A percentile compares a stretch with the other conserved stretches of the same genome.
These are phyloP conservation scores for Neofusicoccum umdonicola DNA, from an alignment of 2,329 filamentous ascomycete species.

Conservation along the genomic window DNA sequence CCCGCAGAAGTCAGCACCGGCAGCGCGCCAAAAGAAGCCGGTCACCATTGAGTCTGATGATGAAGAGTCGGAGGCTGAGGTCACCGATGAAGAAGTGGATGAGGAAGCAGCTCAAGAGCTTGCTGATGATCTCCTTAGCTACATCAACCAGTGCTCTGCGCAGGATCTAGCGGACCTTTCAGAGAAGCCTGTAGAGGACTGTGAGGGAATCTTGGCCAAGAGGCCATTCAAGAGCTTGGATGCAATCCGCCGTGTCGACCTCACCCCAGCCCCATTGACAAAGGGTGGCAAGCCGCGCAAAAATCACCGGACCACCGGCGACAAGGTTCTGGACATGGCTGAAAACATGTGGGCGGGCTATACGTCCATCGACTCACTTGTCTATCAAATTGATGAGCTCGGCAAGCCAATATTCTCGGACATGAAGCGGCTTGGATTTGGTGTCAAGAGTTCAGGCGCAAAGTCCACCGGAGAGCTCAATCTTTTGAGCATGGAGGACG, in stretches of 20 bases:
- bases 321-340: constrained; percentile 65
- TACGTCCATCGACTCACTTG: constrained; percentile 78
- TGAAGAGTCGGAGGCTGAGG: constrained; percentile 40
- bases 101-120: constrained; percentile 37
- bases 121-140: constrained; percentile 64
- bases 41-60: constrained; percentile 38
- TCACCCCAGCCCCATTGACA: constrained; percentile 24
- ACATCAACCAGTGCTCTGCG: constrained; percentile 76
- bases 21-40: constrained; percentile 22
- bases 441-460: constrained; percentile 57
- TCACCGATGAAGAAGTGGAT: constrained; percentile 23
- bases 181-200: constrained; percentile 66
- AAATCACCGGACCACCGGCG: constrained; percentile 51
- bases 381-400: constrained; percentile 70
- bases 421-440: constrained; percentile 67
- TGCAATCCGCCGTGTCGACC: constrained; percentile 63
- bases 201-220: constrained; percentile 67
- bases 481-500: constrained; percentile 53
- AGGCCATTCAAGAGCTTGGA: constrained; percentile 71
- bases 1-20: background rate
- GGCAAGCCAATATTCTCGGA: constrained; percentile 64
- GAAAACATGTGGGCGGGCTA: constrained; percentile 76
- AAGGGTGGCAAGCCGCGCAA: constrained; percentile 45
- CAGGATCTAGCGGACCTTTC: constrained; percentile 81
- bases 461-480: constrained; percentile 58